phyloP scores from a whole-genome alignment of 805 yeast genomes.

The Spathaspora sp. region DNA sequence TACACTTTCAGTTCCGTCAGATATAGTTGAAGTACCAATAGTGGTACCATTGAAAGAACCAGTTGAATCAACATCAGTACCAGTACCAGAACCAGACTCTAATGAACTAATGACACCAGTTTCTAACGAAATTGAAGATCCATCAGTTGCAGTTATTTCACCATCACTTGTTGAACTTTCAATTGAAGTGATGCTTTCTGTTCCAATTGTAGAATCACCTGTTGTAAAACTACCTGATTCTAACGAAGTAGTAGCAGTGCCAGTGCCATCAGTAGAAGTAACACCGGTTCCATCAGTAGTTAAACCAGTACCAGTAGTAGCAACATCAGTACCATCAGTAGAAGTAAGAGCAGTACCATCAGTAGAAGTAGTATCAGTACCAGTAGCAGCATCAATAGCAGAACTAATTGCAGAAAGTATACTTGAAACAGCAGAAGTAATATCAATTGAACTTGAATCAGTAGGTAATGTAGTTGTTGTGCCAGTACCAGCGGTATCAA shows the following conservation, averaged over 20 bases:
- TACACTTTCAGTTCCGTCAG: too few species aligned
- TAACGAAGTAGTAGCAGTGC: too few species aligned
- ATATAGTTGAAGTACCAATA: too few species aligned
- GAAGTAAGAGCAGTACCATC: neutral
- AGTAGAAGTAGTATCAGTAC: neutral
- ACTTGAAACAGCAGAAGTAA: too few species aligned
- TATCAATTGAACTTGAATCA: too few species aligned
- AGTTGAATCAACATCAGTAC: neutral
- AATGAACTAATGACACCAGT: neutral
- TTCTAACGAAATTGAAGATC: neutral
- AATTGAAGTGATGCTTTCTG: neutral
- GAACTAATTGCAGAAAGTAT: neutral
- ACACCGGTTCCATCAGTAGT: neutral
- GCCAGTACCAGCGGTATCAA: neutral
- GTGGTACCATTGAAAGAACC: too few species aligned
- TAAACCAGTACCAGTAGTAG: neutral
- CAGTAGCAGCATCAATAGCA: neutral
- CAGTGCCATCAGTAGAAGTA: neutral
- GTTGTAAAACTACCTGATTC: slow-evolving; percentile 1
- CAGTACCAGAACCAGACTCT: neutral
- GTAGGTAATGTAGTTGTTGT: neutral
- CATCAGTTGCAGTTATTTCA: slow-evolving; percentile 6
- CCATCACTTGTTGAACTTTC: slow-evolving; percentile 2
- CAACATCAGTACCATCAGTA: neutral
- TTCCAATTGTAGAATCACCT: slow-evolving; percentile 3